phyloP scores from a whole-genome alignment of 1,139 yeast species.

The Protomyces arabidopsidicola region DNA sequence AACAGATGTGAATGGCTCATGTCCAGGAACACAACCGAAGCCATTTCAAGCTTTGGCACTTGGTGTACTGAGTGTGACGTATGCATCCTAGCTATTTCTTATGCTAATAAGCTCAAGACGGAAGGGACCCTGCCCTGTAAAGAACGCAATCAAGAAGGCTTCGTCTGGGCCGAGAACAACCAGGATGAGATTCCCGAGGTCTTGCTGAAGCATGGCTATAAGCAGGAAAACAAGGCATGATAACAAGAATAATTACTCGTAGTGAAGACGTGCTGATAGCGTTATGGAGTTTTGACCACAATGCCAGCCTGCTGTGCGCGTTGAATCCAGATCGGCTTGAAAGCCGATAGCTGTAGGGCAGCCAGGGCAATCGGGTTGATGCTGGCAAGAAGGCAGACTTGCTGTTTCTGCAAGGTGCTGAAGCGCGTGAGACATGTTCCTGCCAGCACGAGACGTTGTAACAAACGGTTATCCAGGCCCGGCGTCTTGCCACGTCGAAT shows the following conservation, averaged over 20 bases:
- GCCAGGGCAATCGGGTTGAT: neutral
- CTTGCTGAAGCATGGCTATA: too few relatives aligned
- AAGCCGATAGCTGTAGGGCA: neutral
- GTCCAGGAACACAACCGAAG: too few relatives aligned
- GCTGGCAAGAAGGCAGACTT: neutral
- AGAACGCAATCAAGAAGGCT: too few relatives aligned
- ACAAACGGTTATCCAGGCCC: neutral
- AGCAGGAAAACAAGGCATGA: neutral
- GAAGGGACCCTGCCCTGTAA: too few relatives aligned
- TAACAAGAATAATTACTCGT: neutral
- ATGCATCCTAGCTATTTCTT: too few relatives aligned
- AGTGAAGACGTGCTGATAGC: neutral
- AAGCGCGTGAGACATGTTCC: constrained; percentile 16
- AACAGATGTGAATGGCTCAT: too few relatives aligned
- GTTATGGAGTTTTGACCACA: neutral
- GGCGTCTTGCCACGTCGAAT: constrained; percentile 10
- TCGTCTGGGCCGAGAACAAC: too few relatives aligned
- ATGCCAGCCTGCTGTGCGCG: neutral
- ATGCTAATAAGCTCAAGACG: too few relatives aligned
- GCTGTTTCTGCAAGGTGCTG: constrained; percentile 1
- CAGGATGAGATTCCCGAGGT: too few relatives aligned
- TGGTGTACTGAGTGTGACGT: too few relatives aligned
- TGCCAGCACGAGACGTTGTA: constrained; percentile 5
- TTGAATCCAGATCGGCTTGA: neutral
- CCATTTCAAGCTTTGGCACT: too few relatives aligned